Base-by-base conservation (phyloP, 768 basidiomycete species). In the Pseudohyphozyma bogoriensis region DNA sequence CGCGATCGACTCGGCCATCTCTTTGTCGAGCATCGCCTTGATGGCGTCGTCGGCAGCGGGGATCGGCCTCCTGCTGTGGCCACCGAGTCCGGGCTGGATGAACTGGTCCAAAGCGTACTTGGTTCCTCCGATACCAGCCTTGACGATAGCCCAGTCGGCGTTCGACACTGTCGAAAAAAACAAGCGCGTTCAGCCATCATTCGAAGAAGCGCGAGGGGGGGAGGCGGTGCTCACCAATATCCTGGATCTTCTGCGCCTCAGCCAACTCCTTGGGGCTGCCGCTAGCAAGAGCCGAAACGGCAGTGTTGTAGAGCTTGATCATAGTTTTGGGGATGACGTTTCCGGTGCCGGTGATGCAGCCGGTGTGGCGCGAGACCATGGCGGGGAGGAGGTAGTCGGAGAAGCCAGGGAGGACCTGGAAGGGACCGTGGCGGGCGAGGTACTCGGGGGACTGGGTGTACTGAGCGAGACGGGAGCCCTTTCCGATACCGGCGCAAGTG, bases 401-500 rank as follows among this genome's bases (percentile, higher is more conserved):
- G 60, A 83, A 82, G 2, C 89, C 88, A 13, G 86, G 80, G 68
- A 84, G 83, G n/a, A 86, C 81, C 4, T 68, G 64, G 70, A 74
- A 75, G 40, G 72, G 55, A 13, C 56, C 66, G 47, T 68, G 70
- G 44, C 63, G 63, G 26, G 69, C 49, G 39, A 72, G 64, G 70
- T 72, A 76, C 29, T 64, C 71, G 22, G 65, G 62, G 20, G 71
- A 69, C 55, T 74, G 71, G 36, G 72, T 81, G 36, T 79, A 76
- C 6, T 82, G 80, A 16, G 84, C 80, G 46, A 90, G 77, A 22
- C 88, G 83, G 56, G 85, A 82, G 47, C 88, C 81, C 73, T 89
- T 91, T n/a, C 87, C 87, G 59, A 90, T 82, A 67, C 83, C 85
- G 8, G 85, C 87, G 71, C 87, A 89, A 32, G 89, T 89, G 29